Evolutionary conservation across 2,329 filamentous ascomycete genomes (phyloP).

Genomic region (Cordyceps javanica): DNA sequence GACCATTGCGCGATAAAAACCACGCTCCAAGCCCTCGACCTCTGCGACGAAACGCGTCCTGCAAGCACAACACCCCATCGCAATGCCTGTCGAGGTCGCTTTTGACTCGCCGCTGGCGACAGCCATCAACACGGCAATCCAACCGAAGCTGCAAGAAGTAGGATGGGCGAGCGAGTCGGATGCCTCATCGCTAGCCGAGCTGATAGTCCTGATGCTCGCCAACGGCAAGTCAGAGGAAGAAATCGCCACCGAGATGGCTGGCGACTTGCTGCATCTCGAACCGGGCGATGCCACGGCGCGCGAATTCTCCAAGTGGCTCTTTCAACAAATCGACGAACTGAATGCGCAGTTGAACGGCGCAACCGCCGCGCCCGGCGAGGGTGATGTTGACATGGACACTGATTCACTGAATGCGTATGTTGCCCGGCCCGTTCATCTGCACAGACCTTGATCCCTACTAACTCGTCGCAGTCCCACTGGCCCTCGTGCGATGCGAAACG

Average conservation of each 20-base stretch:
- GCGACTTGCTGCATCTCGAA: constrained; percentile 75
- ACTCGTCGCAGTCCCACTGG: constrained; percentile 70
- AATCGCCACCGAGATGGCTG: constrained; percentile 80
- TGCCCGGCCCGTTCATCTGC: not conserved
- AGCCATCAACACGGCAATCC: constrained; percentile 74
- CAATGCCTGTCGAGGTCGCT: constrained; percentile 72
- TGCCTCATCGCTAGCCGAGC: constrained; percentile 83
- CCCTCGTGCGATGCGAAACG: constrained; percentile 88
- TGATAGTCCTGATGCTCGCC: constrained; percentile 94
- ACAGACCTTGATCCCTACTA: constrained; percentile 26
- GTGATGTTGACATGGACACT: constrained; percentile 51
- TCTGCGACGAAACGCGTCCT: constrained; percentile 7
- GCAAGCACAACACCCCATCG: constrained; percentile 9
- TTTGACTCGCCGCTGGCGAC: constrained; percentile 78
- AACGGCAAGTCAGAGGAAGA: constrained; percentile 91
- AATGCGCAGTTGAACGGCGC: constrained; percentile 55
- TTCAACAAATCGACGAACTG: constrained; percentile 70
- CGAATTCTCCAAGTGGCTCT: constrained; percentile 90
- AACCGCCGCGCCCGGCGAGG: constrained; percentile 20
- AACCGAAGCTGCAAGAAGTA: constrained; percentile 86
- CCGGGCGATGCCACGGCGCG: constrained; percentile 77
- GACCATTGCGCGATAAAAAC: constrained; percentile 60
- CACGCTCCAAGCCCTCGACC: constrained; percentile 23
- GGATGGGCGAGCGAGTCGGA: constrained; percentile 80
- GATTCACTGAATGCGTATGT: constrained; percentile 63